These are phyloP conservation scores for Cerrena zonata DNA, from an alignment of 1,284 basidiomycete species.

Conservation along the genomic window DNA sequence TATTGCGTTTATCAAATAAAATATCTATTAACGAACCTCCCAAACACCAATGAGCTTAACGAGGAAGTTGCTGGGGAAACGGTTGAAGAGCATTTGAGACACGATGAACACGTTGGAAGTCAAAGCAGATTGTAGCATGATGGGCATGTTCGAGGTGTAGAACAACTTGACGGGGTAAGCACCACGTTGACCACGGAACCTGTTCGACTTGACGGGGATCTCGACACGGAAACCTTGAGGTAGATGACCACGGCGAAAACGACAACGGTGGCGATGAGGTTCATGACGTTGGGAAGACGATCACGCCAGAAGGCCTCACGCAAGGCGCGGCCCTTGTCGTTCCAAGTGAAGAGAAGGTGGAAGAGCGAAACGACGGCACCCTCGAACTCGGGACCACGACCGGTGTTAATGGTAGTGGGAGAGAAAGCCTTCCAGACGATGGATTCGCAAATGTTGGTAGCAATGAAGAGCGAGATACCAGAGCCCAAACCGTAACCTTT, in stretches of 20 bases:
- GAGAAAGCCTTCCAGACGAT: conserved; percentile 99
- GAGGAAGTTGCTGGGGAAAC: conserved; percentile 89
- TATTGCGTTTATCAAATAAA: background rate
- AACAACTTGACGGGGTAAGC: conserved; percentile 97
- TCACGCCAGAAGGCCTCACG: conserved; percentile 99
- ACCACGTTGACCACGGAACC: conserved; percentile 91
- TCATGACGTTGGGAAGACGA: conserved; percentile 95
- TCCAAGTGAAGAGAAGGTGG: conserved; percentile 97
- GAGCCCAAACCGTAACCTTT: conserved; percentile 98
- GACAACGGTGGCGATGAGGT: conserved; percentile 85
- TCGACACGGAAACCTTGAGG: conserved; percentile 98
- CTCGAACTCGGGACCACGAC: conserved; percentile 96
- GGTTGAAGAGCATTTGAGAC: conserved; percentile 87
- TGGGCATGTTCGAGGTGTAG: conserved; percentile 99
- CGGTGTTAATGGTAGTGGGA: conserved; percentile 96
- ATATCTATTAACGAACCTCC: conserved; percentile 71
- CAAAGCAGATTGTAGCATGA: conserved; percentile 95
- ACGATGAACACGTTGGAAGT: conserved; percentile 95
- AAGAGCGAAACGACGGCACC: conserved; percentile 94
- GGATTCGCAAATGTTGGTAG: conserved; percentile 98
- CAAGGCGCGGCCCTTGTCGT: conserved; percentile 94
- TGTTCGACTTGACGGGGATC: conserved; percentile 96
- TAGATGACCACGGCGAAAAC: conserved; percentile 97
- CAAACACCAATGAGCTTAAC: conserved; percentile 90
- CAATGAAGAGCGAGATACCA: conserved; percentile 97